Evolutionary conservation across 2,329 filamentous ascomycete genomes (phyloP), one percentile per base, ranked within the genome.

Genomic region (Emergomyces pasteurianus): DNA sequence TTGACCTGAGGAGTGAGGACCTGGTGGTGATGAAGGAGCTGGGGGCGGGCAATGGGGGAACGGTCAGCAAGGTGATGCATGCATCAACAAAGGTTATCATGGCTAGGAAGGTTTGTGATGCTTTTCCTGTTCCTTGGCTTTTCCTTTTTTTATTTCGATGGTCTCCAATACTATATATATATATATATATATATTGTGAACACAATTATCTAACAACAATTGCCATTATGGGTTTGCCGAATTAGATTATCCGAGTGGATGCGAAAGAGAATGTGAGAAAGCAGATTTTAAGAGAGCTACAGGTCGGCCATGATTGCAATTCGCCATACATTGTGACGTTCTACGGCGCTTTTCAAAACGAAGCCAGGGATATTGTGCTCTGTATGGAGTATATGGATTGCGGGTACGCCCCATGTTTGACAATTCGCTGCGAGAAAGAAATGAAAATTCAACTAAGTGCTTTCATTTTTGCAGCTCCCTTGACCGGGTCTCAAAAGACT

Each of bases 331-430:
- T 99, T 70, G 94, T 99, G 63, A 96, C 88, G 60, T 99, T 96
- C 75, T 97, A 97, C 71, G 94, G 94, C 63, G 94, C 94, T 43
- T 99, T 97, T 72, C 83, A 97, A 71, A 97, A 96, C 72, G 89
- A 95, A 71, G 91, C 91, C 64, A 92, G 95, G 72, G 94, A 99
- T 77, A 95, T 99, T 62, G 95, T 97, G 68, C 92, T 99, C 87
- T 99, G 94, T 75, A 99, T 99, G 94, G 94, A 99, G 75, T 97
- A 99, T 73, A 96, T 96, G 90, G 94, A 99, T 76, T 90, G 92
- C 73, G 94, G 94, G 94, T 97, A 82, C 76, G 89, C 79, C 21
- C n/a, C 16, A 14, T 31, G n/a, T n/a, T n/a, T n/a, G n/a, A n/a
- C n/a, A n/a, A n/a, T 47, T 23, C 1, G 18, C 23, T 50, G 28